Conservation (phyloP, 2,329 filamentous ascomycete species). For the Trichoderma brevicompactum region DNA sequence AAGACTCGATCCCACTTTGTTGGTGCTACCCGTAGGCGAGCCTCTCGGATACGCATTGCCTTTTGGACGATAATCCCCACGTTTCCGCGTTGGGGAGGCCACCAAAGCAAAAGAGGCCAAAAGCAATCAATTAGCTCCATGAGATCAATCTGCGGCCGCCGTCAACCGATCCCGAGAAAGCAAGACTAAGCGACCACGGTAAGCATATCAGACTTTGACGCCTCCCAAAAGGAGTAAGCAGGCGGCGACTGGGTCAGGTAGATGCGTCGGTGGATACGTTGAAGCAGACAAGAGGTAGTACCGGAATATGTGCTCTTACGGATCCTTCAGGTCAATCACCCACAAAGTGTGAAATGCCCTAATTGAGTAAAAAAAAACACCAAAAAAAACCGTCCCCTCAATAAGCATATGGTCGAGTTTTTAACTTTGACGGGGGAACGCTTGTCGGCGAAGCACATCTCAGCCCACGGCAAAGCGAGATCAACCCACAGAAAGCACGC, state of each 20-base stretch:
- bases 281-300: conserved; percentile 2
- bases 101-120: conserved; percentile 24
- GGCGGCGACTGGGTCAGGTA: conserved; percentile 4
- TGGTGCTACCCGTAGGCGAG: conserved; percentile 9
- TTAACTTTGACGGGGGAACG: neutral
- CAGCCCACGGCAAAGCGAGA: neutral
- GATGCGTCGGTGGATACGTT: neutral
- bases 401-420: neutral
- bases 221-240: conserved; percentile 26
- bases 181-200: conserved; percentile 21
- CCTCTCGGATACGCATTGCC: conserved; percentile 10
- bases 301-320: neutral
- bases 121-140: conserved; percentile 15
- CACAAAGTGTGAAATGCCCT: neutral
- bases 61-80: conserved; percentile 14
- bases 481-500: neutral
- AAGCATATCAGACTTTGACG: conserved; percentile 24
- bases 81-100: conserved; percentile 23
- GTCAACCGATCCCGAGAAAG: conserved; percentile 24
- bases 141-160: conserved; percentile 27
- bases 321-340: neutral
- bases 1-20: conserved; percentile 9
- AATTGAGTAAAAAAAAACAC: neutral
- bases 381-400: neutral
- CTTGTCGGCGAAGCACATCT: conserved; percentile 10